Base-by-base conservation (phyloP, 176 grass and related monocot genomes). In the Carex pumila region DNA sequence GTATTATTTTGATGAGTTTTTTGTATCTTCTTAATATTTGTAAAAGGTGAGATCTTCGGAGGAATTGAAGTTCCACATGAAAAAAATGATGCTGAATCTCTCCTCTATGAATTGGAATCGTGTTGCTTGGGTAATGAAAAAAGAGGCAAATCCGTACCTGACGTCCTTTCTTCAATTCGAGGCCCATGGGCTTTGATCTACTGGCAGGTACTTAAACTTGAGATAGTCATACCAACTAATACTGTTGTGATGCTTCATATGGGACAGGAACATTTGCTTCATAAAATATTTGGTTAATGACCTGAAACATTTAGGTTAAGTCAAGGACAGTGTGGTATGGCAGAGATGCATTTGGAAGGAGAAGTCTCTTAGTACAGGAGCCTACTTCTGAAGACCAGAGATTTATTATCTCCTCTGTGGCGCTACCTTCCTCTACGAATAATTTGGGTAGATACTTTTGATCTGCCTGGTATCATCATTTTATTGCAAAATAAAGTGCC, bases 171-270 rank as follows among this genome's bases (percentile, higher is more conserved):
- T 67, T 91, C 69, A 29, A 93, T 98, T 53, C 85, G 84, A 84
- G 95, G 95, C 0, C 92, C 95, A 50, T 98, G 95, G 92, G 90
- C 92, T 82, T 95, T 98, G 74, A 88, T 95, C 86, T 98, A 93
- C 66, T 95, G 91, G 92, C 89, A 98, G 92, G 95, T 90, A 76
- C 7, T 45, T 71, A 5, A 19, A 71, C 22, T 76, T 54, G 3
- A 31, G 3, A 53, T 15, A 55, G 19, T 12, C 13, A 30, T 76
- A 30, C 5, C 6, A 15, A 29, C 30, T n/a, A 64, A 64, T 71
- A 10, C 59, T 83, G 6, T 50, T 61, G 53, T 34, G 70, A 86
- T 80, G 69, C 86, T 53, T 83, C 71, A 80, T 71, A 4, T 32
- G 10, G 36, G 18, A 74, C 22, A 32, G 52, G 37, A 71, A 39